Base-by-base conservation (phyloP, 345 rosid species). In the Pelargonium nanum region DNA sequence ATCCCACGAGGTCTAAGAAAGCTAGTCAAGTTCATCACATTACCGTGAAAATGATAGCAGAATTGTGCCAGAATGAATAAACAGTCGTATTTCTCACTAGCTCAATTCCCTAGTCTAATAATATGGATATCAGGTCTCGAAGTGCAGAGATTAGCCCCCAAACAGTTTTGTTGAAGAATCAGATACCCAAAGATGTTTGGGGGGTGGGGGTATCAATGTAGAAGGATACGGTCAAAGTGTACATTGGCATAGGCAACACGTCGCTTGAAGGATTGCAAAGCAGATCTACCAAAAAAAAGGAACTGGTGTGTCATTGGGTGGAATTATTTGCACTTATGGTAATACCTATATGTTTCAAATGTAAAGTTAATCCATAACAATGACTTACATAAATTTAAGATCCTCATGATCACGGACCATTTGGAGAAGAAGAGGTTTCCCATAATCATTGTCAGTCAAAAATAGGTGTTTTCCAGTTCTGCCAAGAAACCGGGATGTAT, bases 401-500 rank as follows among this genome's bases (percentile, higher is more conserved):
- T 88, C 76, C 68, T 74, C 83, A 30, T 70, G 50, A 74, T 88
- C 95, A 57, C 45, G 63, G 66, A 65, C 83, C 98, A 91, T 91
- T 55, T 62, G 85, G 32, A 86, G 72, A 68, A 91, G 98, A 72
- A 91, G 87, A 75, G 87, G 80, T 62, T 83, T 81, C 57, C 77
- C 88, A 52, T 72, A 77, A 56, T 70, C 77, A 51, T 59, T 28
- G 62, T 91, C 98, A 26, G 80, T 85, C 60, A 91, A 67, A 62
- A 88, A 86, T 63, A 91, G 77, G 69, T 91, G 98, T 68, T 76
- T 88, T 59, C 92, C 98, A 6, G 88, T 88, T 75, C 80, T 88
- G 65, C 98, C 92, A 65, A 91, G 77, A 67, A 72, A 66, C 83
- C 95, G 68, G 2, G 95, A 81, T 53, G 75, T 24, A 52, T 65